phyloP scores from a whole-genome alignment of 2,329 filamentous ascomycete genomes.

The Aspergillus floridensis region DNA sequence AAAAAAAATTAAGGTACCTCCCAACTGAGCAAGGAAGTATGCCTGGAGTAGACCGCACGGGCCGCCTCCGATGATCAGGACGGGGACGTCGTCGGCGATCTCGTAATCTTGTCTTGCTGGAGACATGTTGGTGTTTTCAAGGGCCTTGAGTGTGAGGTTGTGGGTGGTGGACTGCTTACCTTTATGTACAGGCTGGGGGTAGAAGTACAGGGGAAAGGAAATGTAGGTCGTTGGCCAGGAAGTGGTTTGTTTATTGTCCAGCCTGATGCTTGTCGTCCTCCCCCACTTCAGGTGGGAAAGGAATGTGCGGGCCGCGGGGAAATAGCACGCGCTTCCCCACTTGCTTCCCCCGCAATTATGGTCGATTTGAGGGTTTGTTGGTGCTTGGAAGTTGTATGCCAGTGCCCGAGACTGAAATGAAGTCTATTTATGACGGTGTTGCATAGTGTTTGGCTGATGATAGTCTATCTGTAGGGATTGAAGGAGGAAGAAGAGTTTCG shows the following conservation, averaged over 20 bases:
- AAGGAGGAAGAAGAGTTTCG: no score
- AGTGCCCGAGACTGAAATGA: no score
- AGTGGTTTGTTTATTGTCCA: neutral
- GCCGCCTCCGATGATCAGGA: slow-evolving; percentile 1
- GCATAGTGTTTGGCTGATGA: no score
- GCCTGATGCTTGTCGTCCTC: neutral
- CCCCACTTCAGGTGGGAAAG: neutral
- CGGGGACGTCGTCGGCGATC: neutral
- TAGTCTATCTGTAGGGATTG: no score
- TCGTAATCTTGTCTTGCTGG: neutral
- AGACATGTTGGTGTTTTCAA: neutral
- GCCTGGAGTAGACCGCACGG: slow-evolving; percentile 4
- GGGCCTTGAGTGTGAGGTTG: neutral
- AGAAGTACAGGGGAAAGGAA: neutral
- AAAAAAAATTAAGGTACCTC: neutral
- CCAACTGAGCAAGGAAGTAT: slow-evolving; percentile 1
- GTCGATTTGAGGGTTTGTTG: no score
- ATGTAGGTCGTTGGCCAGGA: no score
- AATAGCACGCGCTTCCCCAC: neutral
- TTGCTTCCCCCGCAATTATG: neutral
- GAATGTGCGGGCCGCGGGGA: neutral
- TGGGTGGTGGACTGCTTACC: neutral
- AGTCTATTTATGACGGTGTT: no score
- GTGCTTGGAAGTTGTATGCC: no score
- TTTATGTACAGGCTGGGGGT: neutral